Percentiles rank a stretch among this genome's conserved stretches.
Evolutionary conservation across 1,284 basidiomycete genomes (phyloP).

Genomic region (Ceratobasidium sp.): DNA sequence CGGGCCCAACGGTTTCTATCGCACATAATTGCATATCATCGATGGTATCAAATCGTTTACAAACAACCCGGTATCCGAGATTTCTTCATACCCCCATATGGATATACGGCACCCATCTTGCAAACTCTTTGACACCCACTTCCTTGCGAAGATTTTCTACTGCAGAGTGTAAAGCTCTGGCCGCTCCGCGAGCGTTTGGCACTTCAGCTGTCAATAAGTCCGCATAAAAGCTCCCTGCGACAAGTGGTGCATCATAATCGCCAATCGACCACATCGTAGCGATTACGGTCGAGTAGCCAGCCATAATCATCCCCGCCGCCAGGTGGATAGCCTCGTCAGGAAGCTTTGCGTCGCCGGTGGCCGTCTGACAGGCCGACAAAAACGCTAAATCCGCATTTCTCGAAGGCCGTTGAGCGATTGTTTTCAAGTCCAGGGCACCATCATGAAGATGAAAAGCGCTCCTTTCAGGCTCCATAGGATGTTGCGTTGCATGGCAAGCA

Average conservation of each 20-base stretch:
- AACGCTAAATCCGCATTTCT: slow-evolving; percentile 5
- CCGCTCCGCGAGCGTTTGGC: neutral
- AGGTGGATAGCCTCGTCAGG: slow-evolving; percentile 40
- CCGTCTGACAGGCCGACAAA: slow-evolving; percentile 34
- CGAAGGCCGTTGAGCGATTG: neutral
- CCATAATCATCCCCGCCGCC: slow-evolving; percentile 25
- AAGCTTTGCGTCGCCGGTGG: slow-evolving; percentile 11
- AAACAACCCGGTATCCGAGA: no score
- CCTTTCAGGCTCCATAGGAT: neutral
- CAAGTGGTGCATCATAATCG: neutral
- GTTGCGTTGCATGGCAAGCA: slow-evolving; percentile 10
- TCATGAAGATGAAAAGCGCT: slow-evolving; percentile 25
- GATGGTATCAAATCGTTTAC: no score
- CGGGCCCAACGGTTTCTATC: no score
- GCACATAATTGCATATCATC: no score
- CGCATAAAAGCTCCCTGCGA: neutral
- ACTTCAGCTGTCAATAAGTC: neutral
- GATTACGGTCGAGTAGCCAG: slow-evolving; percentile 13
- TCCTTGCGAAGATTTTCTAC: neutral
- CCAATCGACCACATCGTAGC: slow-evolving; percentile 35
- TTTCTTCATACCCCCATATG: slow-evolving; percentile 9
- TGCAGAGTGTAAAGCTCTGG: slow-evolving; percentile 1
- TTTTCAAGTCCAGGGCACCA: neutral
- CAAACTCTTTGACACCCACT: slow-evolving; percentile 1
- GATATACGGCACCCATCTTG: slow-evolving; percentile 16